Percentiles rank a stretch among this genome's conserved stretches.
phyloP scores from a whole-genome alignment of 139 green algal species.

The Tetratostichococcus sp. region DNA sequence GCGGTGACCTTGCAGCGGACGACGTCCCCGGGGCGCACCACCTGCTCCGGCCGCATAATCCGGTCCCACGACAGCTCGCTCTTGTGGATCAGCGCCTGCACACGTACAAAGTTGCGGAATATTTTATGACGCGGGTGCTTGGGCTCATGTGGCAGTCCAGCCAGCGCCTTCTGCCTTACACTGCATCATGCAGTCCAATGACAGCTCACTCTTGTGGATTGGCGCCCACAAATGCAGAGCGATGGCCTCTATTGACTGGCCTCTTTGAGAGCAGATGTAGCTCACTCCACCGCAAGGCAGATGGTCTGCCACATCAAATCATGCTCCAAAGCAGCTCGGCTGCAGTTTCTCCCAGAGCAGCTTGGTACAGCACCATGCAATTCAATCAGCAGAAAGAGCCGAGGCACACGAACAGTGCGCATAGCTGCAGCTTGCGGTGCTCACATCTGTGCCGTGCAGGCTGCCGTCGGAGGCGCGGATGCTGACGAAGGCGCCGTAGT shows the following conservation, averaged over 20 bases:
- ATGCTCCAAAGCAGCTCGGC: no score
- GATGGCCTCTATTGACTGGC: no score
- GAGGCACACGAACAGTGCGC: no score
- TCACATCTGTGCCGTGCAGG: constrained; percentile 19
- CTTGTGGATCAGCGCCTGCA: constrained; percentile 45
- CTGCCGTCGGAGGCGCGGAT: constrained; percentile 17
- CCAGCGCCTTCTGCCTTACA: no score
- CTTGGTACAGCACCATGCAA: no score
- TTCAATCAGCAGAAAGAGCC: no score
- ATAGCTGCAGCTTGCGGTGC: no score
- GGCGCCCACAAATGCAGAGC: constrained; percentile 25
- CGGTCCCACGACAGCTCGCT: constrained; percentile 51
- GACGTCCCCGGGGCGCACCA: constrained; percentile 18
- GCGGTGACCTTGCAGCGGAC: constrained; percentile 28
- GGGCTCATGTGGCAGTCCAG: neutral
- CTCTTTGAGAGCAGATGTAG: no score
- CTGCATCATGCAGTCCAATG: constrained; percentile 30
- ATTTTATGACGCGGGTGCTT: no score
- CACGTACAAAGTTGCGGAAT: neutral
- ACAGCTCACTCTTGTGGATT: constrained; percentile 52
- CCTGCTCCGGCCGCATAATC: constrained; percentile 20
- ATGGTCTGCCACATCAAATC: no score
- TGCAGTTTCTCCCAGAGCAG: no score
- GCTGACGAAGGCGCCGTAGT: constrained; percentile 56
- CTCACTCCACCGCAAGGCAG: no score